Evolutionary conservation across 2,329 filamentous ascomycete species (phyloP).

Genomic region (Aureobasidium sp.): DNA sequence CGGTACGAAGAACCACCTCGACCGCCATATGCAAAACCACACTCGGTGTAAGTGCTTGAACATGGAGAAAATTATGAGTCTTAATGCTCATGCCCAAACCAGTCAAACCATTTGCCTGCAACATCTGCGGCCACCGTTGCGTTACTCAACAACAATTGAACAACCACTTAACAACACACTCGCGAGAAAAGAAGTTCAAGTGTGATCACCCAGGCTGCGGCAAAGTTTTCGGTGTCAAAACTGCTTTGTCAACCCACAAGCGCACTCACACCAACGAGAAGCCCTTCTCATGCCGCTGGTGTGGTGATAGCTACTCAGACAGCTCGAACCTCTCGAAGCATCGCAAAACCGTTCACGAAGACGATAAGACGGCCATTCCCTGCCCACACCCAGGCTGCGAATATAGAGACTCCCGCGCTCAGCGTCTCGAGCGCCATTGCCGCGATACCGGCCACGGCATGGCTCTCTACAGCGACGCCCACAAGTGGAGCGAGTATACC

Average conservation of each 20-base stretch:
- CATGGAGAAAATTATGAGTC: too few relatives aligned
- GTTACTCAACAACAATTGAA: conserved; percentile 60
- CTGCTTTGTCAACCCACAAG: conserved; percentile 60
- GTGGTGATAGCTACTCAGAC: conserved; percentile 27
- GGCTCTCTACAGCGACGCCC: neutral
- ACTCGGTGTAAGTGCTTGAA: conserved; percentile 35
- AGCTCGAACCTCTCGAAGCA: conserved; percentile 28
- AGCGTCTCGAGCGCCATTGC: conserved; percentile 7
- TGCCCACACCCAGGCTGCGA: conserved; percentile 2
- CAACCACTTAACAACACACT: conserved; percentile 60
- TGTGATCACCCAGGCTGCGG: conserved; percentile 42
- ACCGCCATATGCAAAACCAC: conserved; percentile 57
- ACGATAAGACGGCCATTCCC: conserved; percentile 5
- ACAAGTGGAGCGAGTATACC: conserved; percentile 10
- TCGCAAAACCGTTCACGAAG: conserved; percentile 11
- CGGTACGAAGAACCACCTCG: conserved; percentile 53
- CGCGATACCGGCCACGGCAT: conserved; percentile 9
- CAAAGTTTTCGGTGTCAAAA: conserved; percentile 58
- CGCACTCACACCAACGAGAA: conserved; percentile 59
- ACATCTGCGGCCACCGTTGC: conserved; percentile 33
- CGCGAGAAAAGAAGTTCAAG: conserved; percentile 54
- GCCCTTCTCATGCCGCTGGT: conserved; percentile 26
- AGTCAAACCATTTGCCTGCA: conserved; percentile 37
- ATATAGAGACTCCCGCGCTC: conserved; percentile 1
- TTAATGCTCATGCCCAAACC: neutral